Evolutionary conservation across 2,329 filamentous ascomycete genomes (phyloP).

Genomic region (Pyrenochaeta sp.): DNA sequence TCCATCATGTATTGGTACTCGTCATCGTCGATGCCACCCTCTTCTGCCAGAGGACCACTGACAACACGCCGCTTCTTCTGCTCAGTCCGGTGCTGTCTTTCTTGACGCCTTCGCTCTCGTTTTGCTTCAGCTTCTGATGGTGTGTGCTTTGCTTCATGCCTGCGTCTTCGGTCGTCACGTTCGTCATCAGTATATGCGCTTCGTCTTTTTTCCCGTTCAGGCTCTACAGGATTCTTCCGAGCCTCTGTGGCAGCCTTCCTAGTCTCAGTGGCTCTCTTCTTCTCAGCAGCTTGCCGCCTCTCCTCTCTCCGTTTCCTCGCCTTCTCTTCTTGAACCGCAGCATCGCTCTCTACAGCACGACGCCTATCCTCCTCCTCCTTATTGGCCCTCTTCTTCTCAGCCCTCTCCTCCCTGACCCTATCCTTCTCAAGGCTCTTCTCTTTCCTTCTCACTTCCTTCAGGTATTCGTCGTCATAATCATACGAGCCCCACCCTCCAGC

Average conservation of each 20-base stretch:
- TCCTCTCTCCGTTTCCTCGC: slow-evolving; percentile 36
- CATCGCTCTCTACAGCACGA: slow-evolving; percentile 29
- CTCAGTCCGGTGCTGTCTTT: slow-evolving; percentile 38
- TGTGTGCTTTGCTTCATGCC: slow-evolving; percentile 44
- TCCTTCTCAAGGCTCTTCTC: slow-evolving; percentile 46
- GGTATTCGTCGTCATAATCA: slow-evolving; percentile 50
- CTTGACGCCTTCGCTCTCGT: slow-evolving; percentile 51
- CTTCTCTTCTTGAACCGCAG: slow-evolving; percentile 29
- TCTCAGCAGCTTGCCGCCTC: slow-evolving; percentile 40
- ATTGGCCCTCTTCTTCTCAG: slow-evolving; percentile 51
- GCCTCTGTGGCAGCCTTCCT: slow-evolving; percentile 22
- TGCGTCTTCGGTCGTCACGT: slow-evolving; percentile 35
- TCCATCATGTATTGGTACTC: slow-evolving; percentile 51
- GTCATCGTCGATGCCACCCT: slow-evolving; percentile 52
- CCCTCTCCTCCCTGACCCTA: slow-evolving; percentile 39
- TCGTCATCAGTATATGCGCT: slow-evolving; percentile 39
- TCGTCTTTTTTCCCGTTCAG: slow-evolving; percentile 32
- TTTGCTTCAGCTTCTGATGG: slow-evolving; percentile 48
- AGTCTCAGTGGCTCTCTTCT: slow-evolving; percentile 28
- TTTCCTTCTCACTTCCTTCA: slow-evolving; percentile 46
- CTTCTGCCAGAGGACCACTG: slow-evolving; percentile 57
- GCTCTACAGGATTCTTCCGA: slow-evolving; percentile 29
- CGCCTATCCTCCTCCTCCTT: slow-evolving; percentile 42
- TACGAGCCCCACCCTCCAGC: slow-evolving; percentile 50
- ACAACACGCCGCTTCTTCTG: slow-evolving; percentile 52